Conservation (phyloP, 2,329 filamentous ascomycete species). For the Colletotrichum truncatum region DNA sequence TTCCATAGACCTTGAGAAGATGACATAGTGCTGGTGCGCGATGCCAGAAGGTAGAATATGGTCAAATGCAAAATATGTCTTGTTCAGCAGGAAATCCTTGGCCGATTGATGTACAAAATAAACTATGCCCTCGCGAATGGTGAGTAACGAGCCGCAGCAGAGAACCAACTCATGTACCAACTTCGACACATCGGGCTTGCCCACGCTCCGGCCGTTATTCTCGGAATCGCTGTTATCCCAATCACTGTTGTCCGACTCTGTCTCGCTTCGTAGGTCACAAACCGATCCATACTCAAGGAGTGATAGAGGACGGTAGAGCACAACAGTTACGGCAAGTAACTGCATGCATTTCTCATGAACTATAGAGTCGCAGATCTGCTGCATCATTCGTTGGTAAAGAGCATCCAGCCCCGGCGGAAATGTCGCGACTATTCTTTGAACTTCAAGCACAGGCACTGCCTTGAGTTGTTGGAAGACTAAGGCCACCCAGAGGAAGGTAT, state of each 20-base stretch:
- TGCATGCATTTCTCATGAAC: background rate
- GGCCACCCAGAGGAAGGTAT: no score
- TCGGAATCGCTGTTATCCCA: background rate
- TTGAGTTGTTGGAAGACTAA: no score
- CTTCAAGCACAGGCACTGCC: background rate
- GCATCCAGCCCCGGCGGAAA: background rate
- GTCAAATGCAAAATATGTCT: no score
- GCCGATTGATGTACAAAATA: constrained; percentile 47
- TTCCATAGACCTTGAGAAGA: constrained; percentile 46
- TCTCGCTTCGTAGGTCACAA: background rate
- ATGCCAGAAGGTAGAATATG: constrained; percentile 40
- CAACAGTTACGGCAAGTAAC: background rate
- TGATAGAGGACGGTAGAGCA: background rate
- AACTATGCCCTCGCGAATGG: background rate
- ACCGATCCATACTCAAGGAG: background rate
- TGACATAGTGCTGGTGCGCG: constrained; percentile 36
- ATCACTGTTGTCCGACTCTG: background rate
- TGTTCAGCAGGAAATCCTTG: constrained; percentile 47
- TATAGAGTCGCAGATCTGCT: background rate
- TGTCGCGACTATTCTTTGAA: background rate
- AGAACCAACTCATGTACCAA: background rate
- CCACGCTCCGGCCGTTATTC: background rate
- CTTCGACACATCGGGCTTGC: background rate
- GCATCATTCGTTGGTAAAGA: background rate
- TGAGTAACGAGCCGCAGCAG: background rate